Conservation (phyloP, 495 filamentous ascomycete genomes). For the Penicillium paxilli region DNA sequence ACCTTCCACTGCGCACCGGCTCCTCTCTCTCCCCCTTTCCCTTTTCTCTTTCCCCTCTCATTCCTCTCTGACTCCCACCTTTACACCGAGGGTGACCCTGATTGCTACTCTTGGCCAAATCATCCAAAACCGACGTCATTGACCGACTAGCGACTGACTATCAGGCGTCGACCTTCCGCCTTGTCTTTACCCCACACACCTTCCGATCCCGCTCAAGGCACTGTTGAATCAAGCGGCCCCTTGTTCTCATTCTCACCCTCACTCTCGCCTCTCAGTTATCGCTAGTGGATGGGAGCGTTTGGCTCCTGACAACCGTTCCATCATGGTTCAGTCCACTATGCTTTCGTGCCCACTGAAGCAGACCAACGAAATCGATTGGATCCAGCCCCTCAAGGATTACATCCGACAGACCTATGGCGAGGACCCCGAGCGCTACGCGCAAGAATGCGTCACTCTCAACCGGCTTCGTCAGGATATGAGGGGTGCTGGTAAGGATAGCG, state of each 20-base stretch:
- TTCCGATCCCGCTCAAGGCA: constrained; percentile 18
- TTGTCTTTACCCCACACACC: constrained; percentile 30
- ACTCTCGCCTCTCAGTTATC: constrained; percentile 1
- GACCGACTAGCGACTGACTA: constrained; percentile 4
- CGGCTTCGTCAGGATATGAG: constrained; percentile 98
- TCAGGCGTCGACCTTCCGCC: constrained; percentile 23
- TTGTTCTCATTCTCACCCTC: constrained; percentile 6
- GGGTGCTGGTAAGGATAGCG: constrained; percentile 95
- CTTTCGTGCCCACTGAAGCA: constrained; percentile 92
- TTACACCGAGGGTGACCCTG: background rate
- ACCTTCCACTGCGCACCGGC: constrained; percentile 3
- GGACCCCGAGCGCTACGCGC: constrained; percentile 89
- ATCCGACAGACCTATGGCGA: constrained; percentile 93
- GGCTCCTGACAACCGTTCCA: constrained; percentile 39
- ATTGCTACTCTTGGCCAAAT: background rate
- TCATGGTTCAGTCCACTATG: constrained; percentile 84
- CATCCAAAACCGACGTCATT: constrained; percentile 28
- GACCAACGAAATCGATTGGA: constrained; percentile 99
- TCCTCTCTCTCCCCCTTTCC: constrained; percentile 2
- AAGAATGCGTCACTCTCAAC: constrained; percentile 95
- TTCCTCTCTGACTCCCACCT: background rate
- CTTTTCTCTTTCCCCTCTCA: constrained; percentile 8
- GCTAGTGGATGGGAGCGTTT: constrained; percentile 40
- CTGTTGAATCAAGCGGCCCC: constrained; percentile 12
- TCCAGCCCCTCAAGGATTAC: constrained; percentile 88